These are phyloP conservation scores for Ilex asprella DNA, from an alignment of 257 asterid species.

Conservation along the genomic window DNA sequence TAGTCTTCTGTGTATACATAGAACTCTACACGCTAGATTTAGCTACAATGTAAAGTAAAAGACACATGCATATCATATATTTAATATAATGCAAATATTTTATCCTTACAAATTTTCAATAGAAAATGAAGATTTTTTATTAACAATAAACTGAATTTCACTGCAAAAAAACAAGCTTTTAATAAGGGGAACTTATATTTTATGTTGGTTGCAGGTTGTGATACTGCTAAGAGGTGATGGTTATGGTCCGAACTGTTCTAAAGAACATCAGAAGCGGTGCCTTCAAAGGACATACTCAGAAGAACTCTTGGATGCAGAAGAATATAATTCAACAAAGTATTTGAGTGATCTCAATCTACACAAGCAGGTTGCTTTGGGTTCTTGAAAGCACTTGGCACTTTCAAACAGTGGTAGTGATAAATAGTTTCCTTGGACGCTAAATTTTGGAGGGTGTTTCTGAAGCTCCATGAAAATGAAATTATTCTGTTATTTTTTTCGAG, in stretches of 20 bases:
- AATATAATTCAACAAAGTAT: conserved; percentile 46
- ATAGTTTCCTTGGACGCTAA: not conserved
- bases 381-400: conserved; percentile 9
- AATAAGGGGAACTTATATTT: not conserved
- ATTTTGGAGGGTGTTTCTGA: not conserved
- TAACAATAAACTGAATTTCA: too few relatives aligned
- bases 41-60: too few relatives aligned
- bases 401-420: not conserved
- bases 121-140: too few relatives aligned
- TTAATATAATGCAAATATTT: too few relatives aligned
- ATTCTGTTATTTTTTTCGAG: not conserved
- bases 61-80: too few relatives aligned
- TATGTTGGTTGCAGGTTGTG: conserved; percentile 25
- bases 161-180: too few relatives aligned
- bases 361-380: conserved; percentile 13
- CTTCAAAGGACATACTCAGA: conserved; percentile 42
- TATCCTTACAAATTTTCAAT: too few relatives aligned
- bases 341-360: conserved; percentile 20
- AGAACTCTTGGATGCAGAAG: conserved; percentile 34
- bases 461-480: not conserved
- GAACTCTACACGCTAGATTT: too few relatives aligned
- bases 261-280: conserved; percentile 5
- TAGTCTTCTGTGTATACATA: too few relatives aligned
- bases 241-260: not conserved
- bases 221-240: conserved; percentile 21